Evolutionary conservation across 2,329 filamentous ascomycete genomes (phyloP), one percentile per base, ranked within the genome.

Genomic region (Pseudogymnoascus sp.): DNA sequence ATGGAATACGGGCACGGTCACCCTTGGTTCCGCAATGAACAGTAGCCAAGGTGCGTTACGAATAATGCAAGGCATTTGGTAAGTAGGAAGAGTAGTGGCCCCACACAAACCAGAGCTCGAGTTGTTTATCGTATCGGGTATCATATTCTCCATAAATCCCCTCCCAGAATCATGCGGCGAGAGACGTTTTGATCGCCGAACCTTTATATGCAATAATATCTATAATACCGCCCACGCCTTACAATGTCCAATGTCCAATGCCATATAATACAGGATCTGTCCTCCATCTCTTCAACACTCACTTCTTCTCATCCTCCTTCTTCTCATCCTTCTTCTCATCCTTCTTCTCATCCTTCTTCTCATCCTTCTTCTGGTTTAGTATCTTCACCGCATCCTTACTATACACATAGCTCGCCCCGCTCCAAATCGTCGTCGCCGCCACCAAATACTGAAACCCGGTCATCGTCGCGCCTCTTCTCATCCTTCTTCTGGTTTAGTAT

Each of bases 301-400:
- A 52, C 8, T 52, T 28, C 55, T 57, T 57, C 13, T 30, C 23
- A 23, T 37, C 55, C 35, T 57, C 55, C 55, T 57, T n/a, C n/a
- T 7, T 37, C 35, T 58, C 58, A 33, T 62, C 23, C 19, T 45
- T 23, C 52, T 35, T 57, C 13, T 37, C 55, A n/a, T 57, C 55
- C 30, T 57, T 19, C 18, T 10, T 38, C 37, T 57, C 58, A 26
- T 62, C 26, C 38, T 62, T 30, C 30, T 57, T 19, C 18, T 10
- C 35, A 33, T 57, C 58, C 21, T 62, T 21, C 38, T 62, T 34
- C 59, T 76, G 74, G 12, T 71, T 75, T 39, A 97, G 72, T 60
- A 97, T 96, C 72, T 88, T 95, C 30, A 97, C 92, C 0, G 91
- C 92, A 67, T 95, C 88, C 71, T 94, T 96, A 65, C 84, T 89